phyloP scores from a whole-genome alignment of 768 basidiomycete species.

The Tricholoma hemisulphureum region DNA sequence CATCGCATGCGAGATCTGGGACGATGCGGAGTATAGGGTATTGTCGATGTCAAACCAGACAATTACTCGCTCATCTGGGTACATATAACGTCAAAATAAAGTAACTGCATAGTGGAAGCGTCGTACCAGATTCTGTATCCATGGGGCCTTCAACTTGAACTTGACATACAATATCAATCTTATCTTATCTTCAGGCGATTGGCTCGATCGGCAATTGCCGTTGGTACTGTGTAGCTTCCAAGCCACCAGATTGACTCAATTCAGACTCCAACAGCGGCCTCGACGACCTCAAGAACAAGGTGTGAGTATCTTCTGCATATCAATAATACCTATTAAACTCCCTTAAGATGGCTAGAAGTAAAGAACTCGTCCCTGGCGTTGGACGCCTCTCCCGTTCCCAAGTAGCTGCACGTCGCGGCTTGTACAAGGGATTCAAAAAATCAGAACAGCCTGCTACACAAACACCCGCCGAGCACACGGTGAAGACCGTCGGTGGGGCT shows the following conservation, averaged over 20 bases:
- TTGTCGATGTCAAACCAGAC: slow-evolving; percentile 90
- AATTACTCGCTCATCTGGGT: slow-evolving; percentile 54
- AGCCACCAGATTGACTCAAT: slow-evolving; percentile 37
- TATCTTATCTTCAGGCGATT: slow-evolving; percentile 22
- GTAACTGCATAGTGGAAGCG: not conserved
- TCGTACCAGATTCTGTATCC: slow-evolving; percentile 10
- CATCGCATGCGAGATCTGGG: slow-evolving; percentile 78
- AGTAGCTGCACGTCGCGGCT: slow-evolving; percentile 75
- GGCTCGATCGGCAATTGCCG: slow-evolving; percentile 34
- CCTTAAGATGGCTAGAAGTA: slow-evolving; percentile 75
- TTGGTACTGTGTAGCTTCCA: slow-evolving; percentile 44
- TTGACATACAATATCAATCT: slow-evolving; percentile 15
- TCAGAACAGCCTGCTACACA: slow-evolving; percentile 61
- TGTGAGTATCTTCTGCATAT: slow-evolving; percentile 24
- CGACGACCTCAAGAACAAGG: slow-evolving; percentile 54
- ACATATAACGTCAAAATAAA: not conserved
- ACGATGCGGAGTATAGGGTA: slow-evolving; percentile 77
- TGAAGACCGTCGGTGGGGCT: slow-evolving; percentile 82
- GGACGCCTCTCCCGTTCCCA: slow-evolving; percentile 83
- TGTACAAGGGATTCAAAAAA: slow-evolving; percentile 85
- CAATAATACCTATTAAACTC: slow-evolving; percentile 8
- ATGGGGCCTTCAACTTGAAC: slow-evolving; percentile 1
- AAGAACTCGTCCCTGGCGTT: slow-evolving; percentile 79
- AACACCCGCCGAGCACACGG: slow-evolving; percentile 60
- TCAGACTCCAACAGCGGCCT: slow-evolving; percentile 38